Conservation (phyloP, 257 asterid genomes). For the Euphrasia confusa region DNA sequence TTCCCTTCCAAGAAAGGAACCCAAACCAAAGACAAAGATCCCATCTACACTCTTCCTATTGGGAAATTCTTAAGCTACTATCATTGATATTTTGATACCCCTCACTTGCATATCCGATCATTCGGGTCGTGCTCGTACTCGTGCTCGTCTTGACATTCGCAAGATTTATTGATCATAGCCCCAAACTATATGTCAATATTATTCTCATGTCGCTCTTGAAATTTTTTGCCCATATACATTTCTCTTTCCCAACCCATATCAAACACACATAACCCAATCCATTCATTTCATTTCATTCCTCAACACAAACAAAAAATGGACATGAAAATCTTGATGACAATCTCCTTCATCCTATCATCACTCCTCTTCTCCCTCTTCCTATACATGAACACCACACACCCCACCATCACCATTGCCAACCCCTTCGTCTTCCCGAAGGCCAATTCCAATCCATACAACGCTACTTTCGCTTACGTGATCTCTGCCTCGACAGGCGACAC, state of each 20-base stretch:
- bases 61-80: background rate
- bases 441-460: slow-evolving; percentile 44
- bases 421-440: slow-evolving; percentile 47
- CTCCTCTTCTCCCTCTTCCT: slow-evolving; percentile 39
- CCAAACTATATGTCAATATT: background rate
- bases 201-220: too few species aligned
- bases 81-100: background rate
- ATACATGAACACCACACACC: slow-evolving; percentile 40
- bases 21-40: slow-evolving; percentile 21
- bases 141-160: background rate
- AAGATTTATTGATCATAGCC: background rate
- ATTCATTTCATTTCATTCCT: background rate
- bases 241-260: too few species aligned
- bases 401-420: slow-evolving; percentile 44
- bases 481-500: slow-evolving; percentile 81
- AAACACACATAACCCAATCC: background rate
- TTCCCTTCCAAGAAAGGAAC: slow-evolving; percentile 60
- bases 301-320: slow-evolving; percentile 35
- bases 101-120: background rate
- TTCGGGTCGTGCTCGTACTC: background rate
- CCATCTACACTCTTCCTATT: slow-evolving; percentile 43
- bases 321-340: slow-evolving; percentile 40
- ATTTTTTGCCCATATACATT: too few species aligned
- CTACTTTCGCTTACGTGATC: slow-evolving; percentile 76
- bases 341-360: slow-evolving; percentile 49